Evolutionary conservation across 306 rosid genomes (phyloP).

Genomic region (Cicer pinnatifidum): DNA sequence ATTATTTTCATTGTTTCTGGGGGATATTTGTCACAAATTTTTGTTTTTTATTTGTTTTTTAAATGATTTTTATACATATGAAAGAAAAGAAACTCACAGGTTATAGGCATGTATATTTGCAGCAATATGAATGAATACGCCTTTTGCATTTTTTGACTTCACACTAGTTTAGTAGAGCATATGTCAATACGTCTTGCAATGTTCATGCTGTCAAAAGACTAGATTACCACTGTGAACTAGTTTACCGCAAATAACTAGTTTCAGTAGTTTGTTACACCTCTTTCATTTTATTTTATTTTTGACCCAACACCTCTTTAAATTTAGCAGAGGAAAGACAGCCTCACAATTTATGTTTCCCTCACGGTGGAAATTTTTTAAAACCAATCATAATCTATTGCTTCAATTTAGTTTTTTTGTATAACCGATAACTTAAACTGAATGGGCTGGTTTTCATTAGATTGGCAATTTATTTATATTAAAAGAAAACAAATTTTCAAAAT

Average conservation of each 20-base stretch:
- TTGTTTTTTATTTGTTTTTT: slow-evolving; percentile 38
- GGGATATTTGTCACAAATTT: slow-evolving; percentile 46
- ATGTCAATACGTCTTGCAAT: neutral
- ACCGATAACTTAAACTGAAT: too few species aligned
- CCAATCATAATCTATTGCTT: neutral
- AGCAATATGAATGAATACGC: slow-evolving; percentile 49
- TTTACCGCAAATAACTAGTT: neutral
- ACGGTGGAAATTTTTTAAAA: neutral
- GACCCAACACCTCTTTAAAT: neutral
- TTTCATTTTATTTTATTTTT: too few species aligned
- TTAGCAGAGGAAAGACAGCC: neutral
- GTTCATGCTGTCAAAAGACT: neutral
- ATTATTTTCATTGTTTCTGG: slow-evolving; percentile 55
- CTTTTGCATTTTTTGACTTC: slow-evolving; percentile 24
- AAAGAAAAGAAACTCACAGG: slow-evolving; percentile 45
- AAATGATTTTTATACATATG: slow-evolving; percentile 46
- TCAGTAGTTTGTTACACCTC: neutral
- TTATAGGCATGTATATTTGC: slow-evolving; percentile 61
- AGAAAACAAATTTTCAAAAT: too few species aligned
- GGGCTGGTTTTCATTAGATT: neutral
- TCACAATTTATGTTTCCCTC: neutral
- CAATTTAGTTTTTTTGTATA: neutral
- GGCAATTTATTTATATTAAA: neutral
- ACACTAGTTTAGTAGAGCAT: slow-evolving; percentile 3
- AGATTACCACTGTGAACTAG: neutral